Evolutionary conservation across 129 eudicot species (phyloP), one percentile per base, ranked within the genome.

Genomic region (Oenanthe sinensis): DNA sequence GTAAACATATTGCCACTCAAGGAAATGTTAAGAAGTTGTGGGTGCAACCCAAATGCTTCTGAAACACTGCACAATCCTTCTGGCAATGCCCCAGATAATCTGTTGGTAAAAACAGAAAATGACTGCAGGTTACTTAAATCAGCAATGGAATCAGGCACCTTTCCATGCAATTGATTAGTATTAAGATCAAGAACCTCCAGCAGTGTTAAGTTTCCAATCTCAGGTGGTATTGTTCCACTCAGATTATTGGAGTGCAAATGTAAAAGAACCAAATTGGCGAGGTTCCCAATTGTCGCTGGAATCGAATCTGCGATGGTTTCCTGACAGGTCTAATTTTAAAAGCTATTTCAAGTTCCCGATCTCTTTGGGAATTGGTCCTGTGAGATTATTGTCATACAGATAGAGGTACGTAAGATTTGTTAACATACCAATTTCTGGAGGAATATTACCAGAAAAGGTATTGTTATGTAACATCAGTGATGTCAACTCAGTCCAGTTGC

Each of bases 401-500:
- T 44, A 87, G 69, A 94, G 93, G 76, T 39, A 42, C 6, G 0
- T 58, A 42, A 91, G 92, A 62, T 90, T 82, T 52, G 79, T 77
- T 78, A 91, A 79, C 24, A 50, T 71, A 71, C 97, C 91, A 55
- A 94, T 88, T 50, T 89, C 96, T 7, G 82, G 77, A 20, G 90
- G 91, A 74, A 91, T 79, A 5, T 43, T 63, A 22, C 98, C 96
- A 0, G 63, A 50, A 83, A 94, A 88, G 10, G 3, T 40, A 76
- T 94, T 94, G 74, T 88, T 87, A 71, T 89, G 87, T 74, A 88
- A 71, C 81, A 88, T 90, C 77, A 94, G 80, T 5, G 93, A 94
- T 50, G 43, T 79, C 48, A 91, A 50, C 44, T 40, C 15, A 12
- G 89, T 85, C 98, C 97, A 91, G 47, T 85, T 88, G 75, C 78